Evolutionary conservation across 768 basidiomycete genomes (phyloP), one percentile per base, ranked within the genome.

Genomic region (Hericium erinaceus): DNA sequence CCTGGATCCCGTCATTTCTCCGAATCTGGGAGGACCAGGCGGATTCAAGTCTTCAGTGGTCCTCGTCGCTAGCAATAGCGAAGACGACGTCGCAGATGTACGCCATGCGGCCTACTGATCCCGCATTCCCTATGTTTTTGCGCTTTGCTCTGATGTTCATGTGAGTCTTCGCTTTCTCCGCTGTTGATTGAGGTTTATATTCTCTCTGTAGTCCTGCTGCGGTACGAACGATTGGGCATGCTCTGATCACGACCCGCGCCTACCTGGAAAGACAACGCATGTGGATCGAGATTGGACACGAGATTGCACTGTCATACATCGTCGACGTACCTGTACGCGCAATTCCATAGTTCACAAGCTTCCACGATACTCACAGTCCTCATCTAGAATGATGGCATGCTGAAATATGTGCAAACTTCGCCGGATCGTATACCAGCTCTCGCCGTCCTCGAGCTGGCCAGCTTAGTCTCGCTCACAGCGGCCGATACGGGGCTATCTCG

Each of bases 391-490:
- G 60, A 70, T 61, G 70, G 74, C 18, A 74, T 78, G 53, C 74
- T 79, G 26, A 77, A 72, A 62, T 70, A 73, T 0, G 68, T 87
- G 48, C 85, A 84, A 60, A 65, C 74, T 8, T 74, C 79, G 57
- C 65, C 75, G 6, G 72, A 72, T 8, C 85, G 86, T 39, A 70
- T 82, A 2, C 76, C 85, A 1, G 82, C 85, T 2, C 82, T 92
- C 62, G 78, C 79, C 1, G 66, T 92, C 11, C 76, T 80, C 2
- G 90, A 92, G 68, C 84, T 91, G 40, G 81, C 86, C 0, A 82
- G 89, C 62, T 74, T 89, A 5, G 81, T 87, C 12, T 78, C 83
- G 0, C 70, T 93, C 54, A 83, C 87, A 2, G 88, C 89, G 5
- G 80, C 80, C 2, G 85, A 87, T 55, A 81, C 75, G 50, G 75